phyloP scores from a whole-genome alignment of 1,284 basidiomycete species.

The Trichosporon ovoides region DNA sequence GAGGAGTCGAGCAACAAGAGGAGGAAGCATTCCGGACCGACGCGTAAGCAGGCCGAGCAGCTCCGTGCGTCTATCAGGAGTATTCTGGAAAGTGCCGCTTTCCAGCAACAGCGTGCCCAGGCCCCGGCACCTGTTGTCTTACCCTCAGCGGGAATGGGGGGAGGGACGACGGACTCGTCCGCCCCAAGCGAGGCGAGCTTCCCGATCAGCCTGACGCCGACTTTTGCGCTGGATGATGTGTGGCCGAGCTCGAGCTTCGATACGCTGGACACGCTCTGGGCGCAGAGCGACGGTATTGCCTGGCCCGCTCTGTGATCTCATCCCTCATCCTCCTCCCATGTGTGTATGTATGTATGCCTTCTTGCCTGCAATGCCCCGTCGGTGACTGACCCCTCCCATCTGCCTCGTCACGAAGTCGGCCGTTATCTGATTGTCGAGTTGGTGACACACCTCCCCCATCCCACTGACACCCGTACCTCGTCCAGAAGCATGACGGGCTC shows the following conservation, averaged over 20 bases:
- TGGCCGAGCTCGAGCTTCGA: slow-evolving; percentile 2
- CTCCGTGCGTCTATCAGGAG: neutral
- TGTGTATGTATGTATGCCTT: neutral
- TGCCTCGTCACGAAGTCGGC: no score
- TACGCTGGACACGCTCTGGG: slow-evolving; percentile 2
- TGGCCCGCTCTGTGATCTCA: neutral
- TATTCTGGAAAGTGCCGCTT: neutral
- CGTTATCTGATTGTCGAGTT: no score
- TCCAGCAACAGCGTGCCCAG: no score
- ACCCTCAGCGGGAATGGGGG: no score
- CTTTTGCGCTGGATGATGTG: neutral
- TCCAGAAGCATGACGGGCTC: no score
- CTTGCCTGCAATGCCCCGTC: no score
- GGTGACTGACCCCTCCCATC: no score
- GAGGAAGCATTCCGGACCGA: neutral
- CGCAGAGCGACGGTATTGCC: neutral
- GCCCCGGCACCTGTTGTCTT: no score
- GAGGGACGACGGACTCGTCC: neutral
- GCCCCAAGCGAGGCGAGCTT: neutral
- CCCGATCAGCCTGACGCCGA: neutral
- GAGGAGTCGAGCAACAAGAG: neutral
- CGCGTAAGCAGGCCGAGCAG: neutral
- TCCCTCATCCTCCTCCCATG: neutral
- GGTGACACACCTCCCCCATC: no score
- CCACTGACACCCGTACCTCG: no score